phyloP scores from a whole-genome alignment of 2,329 filamentous ascomycete species.

The Chaetothyriales sp. region DNA sequence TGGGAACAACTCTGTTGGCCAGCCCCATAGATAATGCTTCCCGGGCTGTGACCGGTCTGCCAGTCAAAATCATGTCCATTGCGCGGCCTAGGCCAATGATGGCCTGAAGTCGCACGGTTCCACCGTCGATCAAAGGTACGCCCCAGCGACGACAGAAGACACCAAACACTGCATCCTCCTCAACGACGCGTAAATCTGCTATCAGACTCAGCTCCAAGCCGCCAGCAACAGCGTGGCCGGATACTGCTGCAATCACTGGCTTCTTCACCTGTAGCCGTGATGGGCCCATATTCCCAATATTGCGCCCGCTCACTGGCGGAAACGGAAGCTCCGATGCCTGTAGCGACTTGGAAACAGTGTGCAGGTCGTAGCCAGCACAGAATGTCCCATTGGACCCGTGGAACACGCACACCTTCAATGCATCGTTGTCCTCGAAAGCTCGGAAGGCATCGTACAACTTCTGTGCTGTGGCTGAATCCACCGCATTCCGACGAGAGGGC shows the following conservation, averaged over 20 bases:
- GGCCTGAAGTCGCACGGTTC: slow-evolving; percentile 38
- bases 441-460: slow-evolving; percentile 35
- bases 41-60: slow-evolving; percentile 32
- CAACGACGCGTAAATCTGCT: slow-evolving; percentile 38
- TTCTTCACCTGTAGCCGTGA: slow-evolving; percentile 37
- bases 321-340: slow-evolving; percentile 12
- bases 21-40: slow-evolving; percentile 40
- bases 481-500: slow-evolving; percentile 36
- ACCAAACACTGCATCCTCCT: slow-evolving; percentile 39
- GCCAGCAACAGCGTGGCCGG: slow-evolving; percentile 40
- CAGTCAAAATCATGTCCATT: slow-evolving; percentile 43
- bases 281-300: slow-evolving; percentile 38
- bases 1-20: slow-evolving; percentile 37
- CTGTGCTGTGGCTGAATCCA: slow-evolving; percentile 34
- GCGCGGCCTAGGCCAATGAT: slow-evolving; percentile 39
- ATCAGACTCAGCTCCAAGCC: slow-evolving; percentile 39
- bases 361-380: slow-evolving; percentile 39
- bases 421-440: slow-evolving; percentile 34
- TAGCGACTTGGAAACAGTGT: background rate
- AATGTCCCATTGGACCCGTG: slow-evolving; percentile 34
- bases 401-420: slow-evolving; percentile 40
- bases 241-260: slow-evolving; percentile 37
- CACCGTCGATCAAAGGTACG: slow-evolving; percentile 38
- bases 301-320: slow-evolving; percentile 24
- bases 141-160: slow-evolving; percentile 42